Conservation (phyloP, 768 basidiomycete genomes). For the Tricholoma sp. region DNA sequence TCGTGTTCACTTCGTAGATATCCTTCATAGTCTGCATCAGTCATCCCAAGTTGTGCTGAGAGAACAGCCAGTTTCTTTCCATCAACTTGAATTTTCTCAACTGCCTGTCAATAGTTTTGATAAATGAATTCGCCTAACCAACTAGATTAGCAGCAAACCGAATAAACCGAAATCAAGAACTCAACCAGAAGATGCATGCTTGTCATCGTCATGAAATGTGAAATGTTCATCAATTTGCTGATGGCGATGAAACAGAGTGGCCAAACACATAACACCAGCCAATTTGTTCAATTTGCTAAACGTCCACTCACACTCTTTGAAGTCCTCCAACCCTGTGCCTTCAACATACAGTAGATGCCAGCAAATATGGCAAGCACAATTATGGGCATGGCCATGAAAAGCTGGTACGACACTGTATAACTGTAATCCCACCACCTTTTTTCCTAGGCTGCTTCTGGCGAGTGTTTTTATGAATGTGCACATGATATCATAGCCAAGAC, state of each 20-base stretch:
- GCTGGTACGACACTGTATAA: conserved; percentile 12
- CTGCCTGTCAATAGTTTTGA: conserved; percentile 26
- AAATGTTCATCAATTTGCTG: no score
- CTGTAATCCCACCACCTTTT: neutral
- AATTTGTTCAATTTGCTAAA: conserved; percentile 5
- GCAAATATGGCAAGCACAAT: conserved; percentile 18
- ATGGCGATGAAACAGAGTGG: no score
- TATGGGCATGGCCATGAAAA: conserved; percentile 27
- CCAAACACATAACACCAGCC: no score
- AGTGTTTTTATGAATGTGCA: conserved; percentile 22
- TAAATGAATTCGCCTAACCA: conserved; percentile 9
- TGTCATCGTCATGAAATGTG: no score
- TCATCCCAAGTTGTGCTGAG: conserved; percentile 8
- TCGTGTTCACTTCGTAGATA: conserved; percentile 18
- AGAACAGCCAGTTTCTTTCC: conserved; percentile 3
- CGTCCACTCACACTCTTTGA: conserved; percentile 22
- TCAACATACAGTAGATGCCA: conserved; percentile 16
- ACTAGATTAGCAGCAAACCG: no score
- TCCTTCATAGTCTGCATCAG: conserved; percentile 12
- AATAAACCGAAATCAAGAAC: no score
- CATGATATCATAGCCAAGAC: conserved; percentile 25
- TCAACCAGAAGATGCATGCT: no score
- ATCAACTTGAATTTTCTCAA: conserved; percentile 18
- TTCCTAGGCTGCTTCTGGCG: conserved; percentile 14
- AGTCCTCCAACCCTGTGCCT: conserved; percentile 22